Evolutionary conservation across 352 stramenopile genomes (phyloP), one percentile per base, ranked within the genome.

Genomic region (Pythium myriotylum): DNA sequence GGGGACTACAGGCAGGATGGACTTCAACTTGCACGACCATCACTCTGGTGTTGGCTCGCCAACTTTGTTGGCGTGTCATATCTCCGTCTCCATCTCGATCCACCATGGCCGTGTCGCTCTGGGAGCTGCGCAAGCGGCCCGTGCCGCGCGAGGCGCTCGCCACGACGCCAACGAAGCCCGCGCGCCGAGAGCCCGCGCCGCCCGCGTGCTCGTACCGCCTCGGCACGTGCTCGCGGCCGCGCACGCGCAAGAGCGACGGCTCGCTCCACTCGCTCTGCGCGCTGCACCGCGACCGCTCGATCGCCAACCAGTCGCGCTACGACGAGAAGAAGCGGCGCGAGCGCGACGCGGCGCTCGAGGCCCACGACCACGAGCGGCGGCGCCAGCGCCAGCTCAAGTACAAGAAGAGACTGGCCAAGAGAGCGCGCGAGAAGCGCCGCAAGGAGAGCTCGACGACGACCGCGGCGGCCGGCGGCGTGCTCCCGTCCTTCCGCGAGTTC

Each of bases 221-320:
- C 1, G 41, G 48, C 41, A 41, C 23, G 22, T 68, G 61, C 23
- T 24, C 19, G 2, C 16, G n/a, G 6, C 24, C 39, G 22, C 61
- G 61, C 33, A 27, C 61, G 5, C 3, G 48, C 45, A 68, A 68
- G 48, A 16, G 16, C 16, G 43, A 62, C 33, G 61, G 61, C 47
- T 29, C 39, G 47, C 61, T 62, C 27, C 61, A 68, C 61, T 41
- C 61, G 33, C 61, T 68, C 13, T 68, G 54, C 27, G 47, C 20
- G 9, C 8, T 64, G 12, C 61, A 68, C 41, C 61, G 61, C 48
- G 54, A 58, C 8, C 60, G 60, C 9, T 57, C 60, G 43, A 23
- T 51, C n/a, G 45, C 53, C 2, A 67, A 62, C 46, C 60, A 67
- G 43, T 26, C 26, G 32, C 51, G 60, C 27, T 67, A 57, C 27